These are phyloP conservation scores for Nepenthes alata DNA, from an alignment of 179 eudicot species.

Conservation along the genomic window DNA sequence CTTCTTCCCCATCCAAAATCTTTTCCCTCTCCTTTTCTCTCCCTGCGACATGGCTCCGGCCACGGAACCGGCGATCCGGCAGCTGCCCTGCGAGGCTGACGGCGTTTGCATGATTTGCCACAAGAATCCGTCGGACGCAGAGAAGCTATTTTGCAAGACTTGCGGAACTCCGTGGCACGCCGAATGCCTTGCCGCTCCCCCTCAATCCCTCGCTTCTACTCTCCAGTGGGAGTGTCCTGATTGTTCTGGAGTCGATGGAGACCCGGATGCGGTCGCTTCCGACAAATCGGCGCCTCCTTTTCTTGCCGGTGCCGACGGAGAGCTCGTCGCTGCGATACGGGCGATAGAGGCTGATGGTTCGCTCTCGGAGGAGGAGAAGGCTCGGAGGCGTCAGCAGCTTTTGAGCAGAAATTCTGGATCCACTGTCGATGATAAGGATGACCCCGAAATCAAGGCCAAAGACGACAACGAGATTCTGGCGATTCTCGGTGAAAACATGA, in stretches of 20 bases:
- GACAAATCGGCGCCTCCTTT: neutral
- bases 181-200: conserved; percentile 24
- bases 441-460: neutral
- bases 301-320: conserved; percentile 12
- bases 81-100: conserved; percentile 76
- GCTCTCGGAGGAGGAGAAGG: conserved; percentile 40
- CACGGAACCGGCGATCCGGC: conserved; percentile 3
- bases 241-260: conserved; percentile 23
- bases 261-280: neutral
- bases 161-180: conserved; percentile 85
- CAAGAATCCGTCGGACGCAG: conserved; percentile 24
- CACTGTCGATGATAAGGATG: conserved; percentile 8
- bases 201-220: conserved; percentile 24
- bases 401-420: conserved; percentile 28
- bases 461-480: conserved; percentile 30
- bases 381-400: conserved; percentile 33
- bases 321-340: conserved; percentile 25
- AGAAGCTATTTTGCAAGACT: conserved; percentile 52
- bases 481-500: conserved; percentile 45
- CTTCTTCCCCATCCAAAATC: too few species aligned
- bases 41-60: neutral
- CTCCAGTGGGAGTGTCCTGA: conserved; percentile 78
- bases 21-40: neutral
- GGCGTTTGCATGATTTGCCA: conserved; percentile 75
- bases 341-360: conserved; percentile 38